These are phyloP conservation scores for Raphanus raphanistrum DNA, from an alignment of 345 rosid genomes.

Conservation along the genomic window DNA sequence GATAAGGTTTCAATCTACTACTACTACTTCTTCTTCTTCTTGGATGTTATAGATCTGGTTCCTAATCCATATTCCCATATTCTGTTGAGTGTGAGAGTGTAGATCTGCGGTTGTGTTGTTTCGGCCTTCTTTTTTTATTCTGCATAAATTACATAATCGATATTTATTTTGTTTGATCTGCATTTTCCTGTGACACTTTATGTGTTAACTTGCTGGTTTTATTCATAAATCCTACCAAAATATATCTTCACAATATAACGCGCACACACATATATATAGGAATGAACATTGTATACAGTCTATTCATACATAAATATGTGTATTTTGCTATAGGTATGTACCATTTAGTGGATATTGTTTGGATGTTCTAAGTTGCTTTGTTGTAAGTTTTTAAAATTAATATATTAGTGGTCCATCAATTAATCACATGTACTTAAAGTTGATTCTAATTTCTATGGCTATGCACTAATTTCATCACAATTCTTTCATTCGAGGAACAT, in stretches of 20 bases:
- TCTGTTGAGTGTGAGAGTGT: no score
- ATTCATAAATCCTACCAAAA: conserved; percentile 17
- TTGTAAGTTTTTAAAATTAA: neutral
- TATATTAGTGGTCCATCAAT: conserved; percentile 24
- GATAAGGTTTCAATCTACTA: no score
- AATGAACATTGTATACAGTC: conserved; percentile 10
- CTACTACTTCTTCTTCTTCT: no score
- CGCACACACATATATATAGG: neutral
- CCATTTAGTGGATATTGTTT: conserved; percentile 11
- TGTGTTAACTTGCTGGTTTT: conserved; percentile 5
- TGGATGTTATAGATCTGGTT: no score
- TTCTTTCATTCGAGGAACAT: conserved; percentile 31
- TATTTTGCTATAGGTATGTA: neutral
- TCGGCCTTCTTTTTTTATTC: no score
- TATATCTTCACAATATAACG: neutral
- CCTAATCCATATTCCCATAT: no score
- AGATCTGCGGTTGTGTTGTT: no score
- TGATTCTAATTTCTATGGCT: conserved; percentile 22
- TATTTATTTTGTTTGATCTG: no score
- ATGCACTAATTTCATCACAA: conserved; percentile 19
- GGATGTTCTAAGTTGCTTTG: conserved; percentile 26
- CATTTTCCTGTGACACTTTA: no score
- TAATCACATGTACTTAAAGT: conserved; percentile 28
- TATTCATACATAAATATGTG: neutral
- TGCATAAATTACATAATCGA: no score